These are phyloP conservation scores for Penicillium ochrochloron DNA, from an alignment of 495 filamentous ascomycete species.

Conservation along the genomic window DNA sequence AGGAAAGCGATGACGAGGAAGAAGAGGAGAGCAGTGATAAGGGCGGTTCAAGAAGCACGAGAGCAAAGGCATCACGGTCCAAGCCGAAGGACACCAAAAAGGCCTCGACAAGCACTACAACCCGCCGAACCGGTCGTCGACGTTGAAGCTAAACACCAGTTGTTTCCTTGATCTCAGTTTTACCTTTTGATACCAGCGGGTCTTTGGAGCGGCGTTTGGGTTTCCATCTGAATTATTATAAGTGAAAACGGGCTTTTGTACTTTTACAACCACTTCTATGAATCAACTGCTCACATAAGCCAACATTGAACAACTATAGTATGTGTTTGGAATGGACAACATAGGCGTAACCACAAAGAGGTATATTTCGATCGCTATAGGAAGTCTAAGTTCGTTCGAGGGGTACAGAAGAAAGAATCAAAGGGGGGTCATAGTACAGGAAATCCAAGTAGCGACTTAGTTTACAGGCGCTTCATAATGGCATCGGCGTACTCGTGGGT, in stretches of 20 bases:
- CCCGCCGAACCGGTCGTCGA: conserved; percentile 44
- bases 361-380: conserved; percentile 51
- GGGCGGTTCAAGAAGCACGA: conserved; percentile 46
- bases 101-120: conserved; percentile 33
- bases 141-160: conserved; percentile 28
- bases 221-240: not conserved
- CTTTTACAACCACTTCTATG: conserved; percentile 3
- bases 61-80: conserved; percentile 44
- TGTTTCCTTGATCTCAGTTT: conserved; percentile 9
- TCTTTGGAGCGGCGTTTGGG: conserved; percentile 18
- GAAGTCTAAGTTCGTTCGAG: conserved; percentile 51
- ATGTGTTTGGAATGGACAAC: not conserved
- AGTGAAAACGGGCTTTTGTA: not conserved
- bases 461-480: conserved; percentile 84
- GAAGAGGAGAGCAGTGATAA: conserved; percentile 43
- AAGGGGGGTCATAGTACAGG: conserved; percentile 45
- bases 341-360: conserved; percentile 39
- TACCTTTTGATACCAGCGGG: conserved; percentile 36
- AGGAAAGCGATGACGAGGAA: conserved; percentile 31
- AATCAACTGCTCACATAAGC: not conserved
- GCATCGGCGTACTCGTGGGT: conserved; percentile 89
- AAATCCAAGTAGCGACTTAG: conserved; percentile 30
- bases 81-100: conserved; percentile 44
- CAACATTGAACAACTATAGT: not conserved
- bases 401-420: conserved; percentile 42